Evolutionary conservation across 208 protist genomes (phyloP).

Genomic region (Herpetomonas tarakana): DNA sequence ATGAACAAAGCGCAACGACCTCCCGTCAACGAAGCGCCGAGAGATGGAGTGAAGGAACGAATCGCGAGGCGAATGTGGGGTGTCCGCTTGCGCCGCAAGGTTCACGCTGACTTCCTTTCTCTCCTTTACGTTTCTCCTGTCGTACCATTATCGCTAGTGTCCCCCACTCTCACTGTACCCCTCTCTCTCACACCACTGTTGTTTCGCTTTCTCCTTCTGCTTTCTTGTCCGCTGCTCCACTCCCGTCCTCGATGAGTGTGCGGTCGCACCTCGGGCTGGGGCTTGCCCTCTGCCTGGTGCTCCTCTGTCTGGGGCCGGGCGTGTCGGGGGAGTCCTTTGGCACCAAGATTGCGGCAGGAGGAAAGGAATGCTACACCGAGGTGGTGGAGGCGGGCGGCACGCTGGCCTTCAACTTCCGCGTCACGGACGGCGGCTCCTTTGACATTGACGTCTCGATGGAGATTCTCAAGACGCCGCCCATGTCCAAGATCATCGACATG

Average conservation of each 20-base stretch:
- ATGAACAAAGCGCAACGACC: too few species aligned
- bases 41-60: too few species aligned
- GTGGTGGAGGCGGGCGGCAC: conserved; percentile 51
- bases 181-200: not conserved
- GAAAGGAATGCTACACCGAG: conserved; percentile 64
- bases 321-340: conserved; percentile 24
- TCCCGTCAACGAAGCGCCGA: too few species aligned
- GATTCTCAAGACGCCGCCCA: conserved; percentile 30
- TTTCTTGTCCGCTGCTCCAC: conserved; percentile 5
- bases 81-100: too few species aligned
- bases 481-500: conserved; percentile 23
- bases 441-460: conserved; percentile 59
- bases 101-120: not conserved
- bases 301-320: not conserved
- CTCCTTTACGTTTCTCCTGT: conserved; percentile 1
- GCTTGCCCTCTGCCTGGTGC: conserved; percentile 1
- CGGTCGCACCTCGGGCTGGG: not conserved
- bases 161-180: too few species aligned
- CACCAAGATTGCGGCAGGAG: conserved; percentile 45
- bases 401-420: conserved; percentile 62
- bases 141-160: too few species aligned
- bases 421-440: conserved; percentile 69
- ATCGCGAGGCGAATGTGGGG: too few species aligned
- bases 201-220: conserved; percentile 3
- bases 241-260: not conserved